These are phyloP conservation scores for Leccinum subgranulosum DNA, from an alignment of 768 basidiomycete species.

Conservation along the genomic window DNA sequence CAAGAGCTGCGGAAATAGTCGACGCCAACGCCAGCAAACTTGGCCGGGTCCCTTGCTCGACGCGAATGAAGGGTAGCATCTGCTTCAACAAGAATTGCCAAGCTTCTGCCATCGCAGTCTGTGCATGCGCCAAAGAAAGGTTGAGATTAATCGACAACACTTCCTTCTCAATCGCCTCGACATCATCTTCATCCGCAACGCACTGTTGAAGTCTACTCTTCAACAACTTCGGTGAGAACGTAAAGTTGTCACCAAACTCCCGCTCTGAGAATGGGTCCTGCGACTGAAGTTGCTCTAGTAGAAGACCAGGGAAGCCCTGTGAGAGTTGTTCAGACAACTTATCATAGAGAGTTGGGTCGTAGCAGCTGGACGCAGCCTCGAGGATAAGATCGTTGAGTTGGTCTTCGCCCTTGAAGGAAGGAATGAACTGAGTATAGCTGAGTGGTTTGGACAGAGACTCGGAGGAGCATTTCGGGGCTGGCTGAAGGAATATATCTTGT, in stretches of 20 bases:
- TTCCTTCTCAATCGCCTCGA: conserved; percentile 52
- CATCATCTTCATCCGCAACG: conserved; percentile 33
- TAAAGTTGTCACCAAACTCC: conserved; percentile 76
- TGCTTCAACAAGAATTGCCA: conserved; percentile 75
- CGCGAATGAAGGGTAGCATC: conserved; percentile 60
- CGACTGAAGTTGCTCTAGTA: conserved; percentile 60
- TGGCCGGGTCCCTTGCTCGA: conserved; percentile 53
- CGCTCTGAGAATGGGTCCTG: conserved; percentile 65
- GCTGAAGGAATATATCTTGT: conserved; percentile 67
- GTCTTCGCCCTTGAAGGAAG: conserved; percentile 58
- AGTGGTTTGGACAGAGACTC: conserved; percentile 46
- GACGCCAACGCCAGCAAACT: conserved; percentile 56
- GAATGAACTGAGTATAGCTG: conserved; percentile 58
- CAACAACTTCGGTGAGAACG: conserved; percentile 62
- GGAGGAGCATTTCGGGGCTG: conserved; percentile 38
- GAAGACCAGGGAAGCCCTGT: conserved; percentile 54
- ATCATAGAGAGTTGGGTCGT: conserved; percentile 72
- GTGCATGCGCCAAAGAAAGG: conserved; percentile 78
- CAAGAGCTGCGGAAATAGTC: conserved; percentile 62
- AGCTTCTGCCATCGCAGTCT: conserved; percentile 68
- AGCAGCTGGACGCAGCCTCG: conserved; percentile 68
- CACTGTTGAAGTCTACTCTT: conserved; percentile 54
- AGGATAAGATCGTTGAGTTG: conserved; percentile 62
- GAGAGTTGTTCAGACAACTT: conserved; percentile 49
- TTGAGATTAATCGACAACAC: conserved; percentile 82